Base-by-base conservation (phyloP, 441 rosid genomes). In the Erodium texanum region DNA sequence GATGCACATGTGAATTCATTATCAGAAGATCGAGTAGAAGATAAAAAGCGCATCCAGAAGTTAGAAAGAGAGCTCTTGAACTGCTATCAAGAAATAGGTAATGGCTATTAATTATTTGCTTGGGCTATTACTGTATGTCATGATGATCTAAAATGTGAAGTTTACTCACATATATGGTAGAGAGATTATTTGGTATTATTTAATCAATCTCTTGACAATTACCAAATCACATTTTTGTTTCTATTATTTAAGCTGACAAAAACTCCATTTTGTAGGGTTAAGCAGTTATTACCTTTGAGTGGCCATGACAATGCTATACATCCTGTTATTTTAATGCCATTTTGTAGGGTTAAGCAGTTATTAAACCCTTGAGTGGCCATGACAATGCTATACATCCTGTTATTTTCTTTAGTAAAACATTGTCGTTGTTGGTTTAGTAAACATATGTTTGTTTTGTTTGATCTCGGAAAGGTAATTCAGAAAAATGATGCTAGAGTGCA, bases 61-160 rank as follows among this genome's bases (percentile, higher is more conserved):
- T 77, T 92, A 86, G 96, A 87, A 81, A 83, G 76, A 68, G 97
- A 92, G 78, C 77, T 90, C 59, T 69, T 77, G 77, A 87, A 87
- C 75, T 88, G 90, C 70, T 82, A 79, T 76, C 90, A 87, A 80
- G 93, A 92, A 81, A 92, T 92, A 74, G 97, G 98, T 92, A 73
- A 38, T 64, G 15, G 19, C 52, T 54, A 58, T 75, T 62, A 9
- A 66, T 68, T 70, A n/a, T 58, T 32, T 68, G 43, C 15, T 14
- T 15, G 56, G 56, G 29, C 29, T 27, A 27, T 27, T 27, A 27
- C 4, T 27, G 29, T 27, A 27, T 27, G 29, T 27, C 29, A 4
- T 4, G 19, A 14, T 14, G 3, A 48, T 48, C 56, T n/a, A 48
- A 48, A 48, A 48, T 14, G 11, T 48, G 56, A 48, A 48, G 18